Base-by-base conservation (phyloP, 129 eudicot genomes). In the Arctium lappa region DNA sequence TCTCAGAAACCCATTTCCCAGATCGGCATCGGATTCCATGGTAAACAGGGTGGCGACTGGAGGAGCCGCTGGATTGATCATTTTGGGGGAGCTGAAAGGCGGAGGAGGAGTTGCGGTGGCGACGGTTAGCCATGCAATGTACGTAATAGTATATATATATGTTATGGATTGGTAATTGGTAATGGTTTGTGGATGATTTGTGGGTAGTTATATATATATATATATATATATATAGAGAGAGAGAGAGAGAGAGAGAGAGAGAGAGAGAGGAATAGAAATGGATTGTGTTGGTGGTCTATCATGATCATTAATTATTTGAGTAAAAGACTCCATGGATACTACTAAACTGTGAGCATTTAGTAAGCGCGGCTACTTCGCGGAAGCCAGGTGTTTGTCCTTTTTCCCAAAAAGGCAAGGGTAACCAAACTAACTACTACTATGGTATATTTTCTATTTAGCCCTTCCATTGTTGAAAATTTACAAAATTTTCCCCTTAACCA, bases 1-100 rank as follows among this genome's bases (percentile, higher is more conserved):
- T 90, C 62, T 94, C 97, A 2, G 97, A 91, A 4, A 91, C 93
- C 98, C 98, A 94, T 83, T 94, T 94, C 2, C 94, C 94, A 4
- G 89, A 83, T 72, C 97, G 84, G 44, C 73, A 75, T 31, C 97
- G 86, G 46, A 92, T 88, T 8, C 92, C 94, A 0, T 88, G 90
- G 78, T 86, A 90, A 9, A 18, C 22, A 0, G 92, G 89, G 37
- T 92, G 94, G 33, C 88, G 85, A 1, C 83, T 42, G 15, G 88
- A 66, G 27, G 88, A 85, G 38, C 74, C 13, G 7, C 85, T 71
- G 4, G 80, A 12, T 3, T 60, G 39, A 8, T 83, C 71, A 32
- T 53, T 8, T 66, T 81, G 42, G 6, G 83, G 70, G 9, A 11
- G 70, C 76, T 38, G 79, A 81, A 33, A 81, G 42, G 69, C 30